Evolutionary conservation across 192 early-diverging fungal genomes (phyloP), one percentile per base, ranked within the genome.

Genomic region (Obelidium mucronatum): DNA sequence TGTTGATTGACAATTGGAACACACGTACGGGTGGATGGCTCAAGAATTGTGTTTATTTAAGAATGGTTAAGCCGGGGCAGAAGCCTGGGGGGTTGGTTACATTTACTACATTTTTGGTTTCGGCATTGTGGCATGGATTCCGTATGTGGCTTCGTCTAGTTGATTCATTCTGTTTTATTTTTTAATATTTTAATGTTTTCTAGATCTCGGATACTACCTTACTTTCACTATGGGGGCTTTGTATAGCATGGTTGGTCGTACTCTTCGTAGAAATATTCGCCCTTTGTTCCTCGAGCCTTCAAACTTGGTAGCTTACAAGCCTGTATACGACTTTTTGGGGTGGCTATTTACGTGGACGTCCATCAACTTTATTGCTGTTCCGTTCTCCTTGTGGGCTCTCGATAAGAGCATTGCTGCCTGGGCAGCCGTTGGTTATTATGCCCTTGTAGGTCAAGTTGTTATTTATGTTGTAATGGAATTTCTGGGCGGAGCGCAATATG

Each of bases 41-140:
- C 54, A 88, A 90, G 34, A 86, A 94, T 79, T 95, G 90, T 78
- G 91, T 97, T 33, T 97, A 98, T 71, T 65, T 92, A 58, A 82
- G 95, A 11, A 80, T 96, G 48, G 79, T 81, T 0, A 64, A 74
- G 15, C 55, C 55, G 11, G 55, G 55, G 24, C 76, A 78, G 1
- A 90, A 85, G 15, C 67, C 74, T 33, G 91, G 91, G 48, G 82
- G 91, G 6, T 26, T 81, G 4, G 90, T 93, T n/a, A 91, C 91
- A 0, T 65, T 96, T 34, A 74, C 87, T 31, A 97, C 96, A 4
- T 97, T 94, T 77, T 79, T 87, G 13, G 90, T 92, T 2, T 94
- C 93, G 36, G 94, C 97, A 17, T 87, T 97, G 67, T 99, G 97
- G 97, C 97, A 99, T 73, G 97, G 97, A 37, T 97, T 97, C 81